Evolutionary conservation across 2,329 filamentous ascomycete species (phyloP), one percentile per base, ranked within the genome.

Genomic region (Paecilomyces niveus): DNA sequence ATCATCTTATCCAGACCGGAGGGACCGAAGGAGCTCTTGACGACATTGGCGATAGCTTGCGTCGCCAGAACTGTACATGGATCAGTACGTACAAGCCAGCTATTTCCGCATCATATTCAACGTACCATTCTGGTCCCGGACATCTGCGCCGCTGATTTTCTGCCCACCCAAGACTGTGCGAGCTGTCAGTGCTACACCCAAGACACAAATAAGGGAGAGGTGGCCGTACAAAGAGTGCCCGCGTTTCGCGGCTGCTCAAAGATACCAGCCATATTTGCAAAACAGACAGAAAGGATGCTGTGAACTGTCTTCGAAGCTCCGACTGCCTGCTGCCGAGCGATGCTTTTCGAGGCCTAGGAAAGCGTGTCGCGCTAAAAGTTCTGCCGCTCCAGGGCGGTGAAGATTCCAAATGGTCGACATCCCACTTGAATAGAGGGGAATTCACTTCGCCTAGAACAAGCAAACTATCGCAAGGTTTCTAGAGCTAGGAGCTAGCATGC

Each of bases 1-100:
- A 99, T 97, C 94, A 99, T 99, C 85, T 99, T 99, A 76, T 99
- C 94, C 65, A 99, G 84, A 54, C 94, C 94, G 62, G 91, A 96
- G 55, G 94, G 94, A 58, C 94, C 94, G 73, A 99, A 99, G 15
- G 94, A 99, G 77, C 90, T 96, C 82, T 96, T 97, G 76, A 99
- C 92, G 60, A 99, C 92, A 86, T 97, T 99, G 70, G 94, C 89
- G 71, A 99, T 97, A 60, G 93, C 92, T 76, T 97, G 92, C 53
- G 94, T 97, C 66, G 94, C 94, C 67, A 92, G 85, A 54, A 97
- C 94, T 92, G 71, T 29, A 54, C 35, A 45, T 56, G 35, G 18
- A 54, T 66, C 53, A 65, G 65, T 58, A 62, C 57, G 31, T 18
- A 29, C 10, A 21, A 45, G 54, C 50, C 54, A 55, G 18, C 32